Evolutionary conservation across 1,284 basidiomycete species (phyloP).

Genomic region (Trametes sp.): DNA sequence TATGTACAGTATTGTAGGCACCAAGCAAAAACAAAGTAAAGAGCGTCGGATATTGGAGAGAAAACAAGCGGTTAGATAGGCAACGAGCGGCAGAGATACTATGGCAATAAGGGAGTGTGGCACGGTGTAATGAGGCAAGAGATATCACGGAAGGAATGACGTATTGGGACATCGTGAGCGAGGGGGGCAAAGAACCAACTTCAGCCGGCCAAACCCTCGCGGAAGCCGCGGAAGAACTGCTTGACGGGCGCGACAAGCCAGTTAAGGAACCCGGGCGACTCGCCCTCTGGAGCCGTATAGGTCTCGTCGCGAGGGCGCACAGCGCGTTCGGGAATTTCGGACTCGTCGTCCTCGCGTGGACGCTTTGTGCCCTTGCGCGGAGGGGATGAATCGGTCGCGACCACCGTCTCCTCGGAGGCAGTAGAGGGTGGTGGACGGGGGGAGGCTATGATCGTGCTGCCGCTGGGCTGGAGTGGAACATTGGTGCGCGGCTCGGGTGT

Average conservation of each 20-base stretch:
- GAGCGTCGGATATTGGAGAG: conserved; percentile 2
- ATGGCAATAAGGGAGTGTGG: neutral
- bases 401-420: conserved; percentile 51
- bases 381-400: conserved; percentile 40
- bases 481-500: neutral
- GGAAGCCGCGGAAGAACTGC: conserved; percentile 70
- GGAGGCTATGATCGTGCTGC: conserved; percentile 25
- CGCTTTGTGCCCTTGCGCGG: conserved; percentile 54
- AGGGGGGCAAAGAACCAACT: neutral
- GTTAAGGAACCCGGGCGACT: conserved; percentile 53
- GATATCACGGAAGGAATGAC: neutral
- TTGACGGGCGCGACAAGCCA: conserved; percentile 69
- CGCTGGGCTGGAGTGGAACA: conserved; percentile 4
- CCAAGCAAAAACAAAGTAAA: no score
- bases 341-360: conserved; percentile 45
- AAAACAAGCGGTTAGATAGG: conserved; percentile 5
- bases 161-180: no score
- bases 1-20: conserved; percentile 22
- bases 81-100: neutral
- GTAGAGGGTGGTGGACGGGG: conserved; percentile 45
- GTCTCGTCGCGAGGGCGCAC: conserved; percentile 59
- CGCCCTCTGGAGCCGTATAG: conserved; percentile 51
- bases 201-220: conserved; percentile 55
- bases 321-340: conserved; percentile 46
- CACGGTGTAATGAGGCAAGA: neutral